Conservation (phyloP, 768 basidiomycete genomes). For the Galerina marginata region DNA sequence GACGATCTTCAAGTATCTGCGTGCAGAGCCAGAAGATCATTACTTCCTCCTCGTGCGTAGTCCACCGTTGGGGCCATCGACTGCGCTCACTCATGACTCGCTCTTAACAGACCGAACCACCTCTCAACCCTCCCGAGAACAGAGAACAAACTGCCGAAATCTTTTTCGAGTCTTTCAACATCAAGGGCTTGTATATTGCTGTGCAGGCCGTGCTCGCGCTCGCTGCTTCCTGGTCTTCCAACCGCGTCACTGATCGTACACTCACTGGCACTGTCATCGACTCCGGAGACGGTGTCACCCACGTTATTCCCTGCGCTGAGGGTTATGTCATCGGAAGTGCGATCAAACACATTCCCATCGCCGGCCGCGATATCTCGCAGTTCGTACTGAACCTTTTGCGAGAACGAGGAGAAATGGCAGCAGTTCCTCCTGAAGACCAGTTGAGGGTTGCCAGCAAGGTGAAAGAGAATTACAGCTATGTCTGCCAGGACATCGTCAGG, state of each 20-base stretch:
- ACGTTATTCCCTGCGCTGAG: constrained; percentile 95
- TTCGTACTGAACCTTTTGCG: constrained; percentile 96
- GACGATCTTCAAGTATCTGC: constrained; percentile 98
- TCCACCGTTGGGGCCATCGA: constrained; percentile 1
- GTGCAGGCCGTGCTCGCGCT: constrained; percentile 98
- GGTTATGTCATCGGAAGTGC: constrained; percentile 99
- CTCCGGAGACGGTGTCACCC: constrained; percentile 98
- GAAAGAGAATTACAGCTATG: constrained; percentile 98
- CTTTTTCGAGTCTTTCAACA: constrained; percentile 99
- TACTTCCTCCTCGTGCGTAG: constrained; percentile 91
- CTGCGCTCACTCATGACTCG: not conserved
- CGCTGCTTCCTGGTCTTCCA: constrained; percentile 96
- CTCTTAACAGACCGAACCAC: constrained; percentile 89
- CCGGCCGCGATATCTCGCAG: constrained; percentile 95
- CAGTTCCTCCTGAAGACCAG: constrained; percentile 96
- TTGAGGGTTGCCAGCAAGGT: constrained; percentile 89
- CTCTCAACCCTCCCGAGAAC: constrained; percentile 97
- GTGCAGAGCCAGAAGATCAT: constrained; percentile 98
- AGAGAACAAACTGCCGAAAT: constrained; percentile 99
- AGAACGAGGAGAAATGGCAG: constrained; percentile 89
- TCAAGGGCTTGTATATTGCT: constrained; percentile 97
- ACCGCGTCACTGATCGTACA: constrained; percentile 86
- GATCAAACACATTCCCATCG: constrained; percentile 99
- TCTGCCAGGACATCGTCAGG: constrained; percentile 98
- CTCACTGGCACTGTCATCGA: constrained; percentile 98